These are phyloP conservation scores for Penicillium antarcticum DNA, from an alignment of 495 filamentous ascomycete species.

Conservation along the genomic window DNA sequence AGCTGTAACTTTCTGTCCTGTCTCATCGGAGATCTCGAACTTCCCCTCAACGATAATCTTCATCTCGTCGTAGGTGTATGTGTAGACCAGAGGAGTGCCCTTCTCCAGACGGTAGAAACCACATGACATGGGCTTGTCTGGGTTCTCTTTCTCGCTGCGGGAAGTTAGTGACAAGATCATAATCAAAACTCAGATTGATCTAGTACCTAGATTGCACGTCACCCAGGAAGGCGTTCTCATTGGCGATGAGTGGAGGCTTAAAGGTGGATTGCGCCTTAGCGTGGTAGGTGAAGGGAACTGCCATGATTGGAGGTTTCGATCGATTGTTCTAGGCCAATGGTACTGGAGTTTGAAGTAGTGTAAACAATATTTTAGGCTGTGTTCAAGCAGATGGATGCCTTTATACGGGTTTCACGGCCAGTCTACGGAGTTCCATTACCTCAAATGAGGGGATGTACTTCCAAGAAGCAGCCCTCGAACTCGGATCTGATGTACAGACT, in stretches of 20 bases:
- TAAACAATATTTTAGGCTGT: background rate
- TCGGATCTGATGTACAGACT: conserved; percentile 18
- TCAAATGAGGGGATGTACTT: conserved; percentile 10
- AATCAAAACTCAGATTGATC: background rate
- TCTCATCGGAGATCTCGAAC: conserved; percentile 70
- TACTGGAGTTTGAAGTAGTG: background rate
- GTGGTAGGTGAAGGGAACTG: conserved; percentile 47
- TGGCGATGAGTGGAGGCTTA: conserved; percentile 69
- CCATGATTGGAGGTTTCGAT: conserved; percentile 18
- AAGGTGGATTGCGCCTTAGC: conserved; percentile 59
- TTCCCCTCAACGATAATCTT: conserved; percentile 78
- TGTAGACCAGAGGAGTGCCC: conserved; percentile 69
- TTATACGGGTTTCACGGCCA: background rate
- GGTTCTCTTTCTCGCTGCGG: conserved; percentile 51
- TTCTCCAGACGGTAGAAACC: conserved; percentile 76
- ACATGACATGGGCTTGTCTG: conserved; percentile 60
- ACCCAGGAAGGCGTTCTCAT: conserved; percentile 71
- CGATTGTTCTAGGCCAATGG: background rate
- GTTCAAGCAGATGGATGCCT: background rate
- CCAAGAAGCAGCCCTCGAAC: background rate
- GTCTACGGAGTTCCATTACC: background rate
- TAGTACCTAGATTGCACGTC: conserved; percentile 59
- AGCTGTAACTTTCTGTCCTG: conserved; percentile 65
- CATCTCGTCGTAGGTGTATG: conserved; percentile 75
- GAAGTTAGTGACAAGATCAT: background rate